phyloP scores from a whole-genome alignment of 352 stramenopile species.

The Phytophthora kernoviae region DNA sequence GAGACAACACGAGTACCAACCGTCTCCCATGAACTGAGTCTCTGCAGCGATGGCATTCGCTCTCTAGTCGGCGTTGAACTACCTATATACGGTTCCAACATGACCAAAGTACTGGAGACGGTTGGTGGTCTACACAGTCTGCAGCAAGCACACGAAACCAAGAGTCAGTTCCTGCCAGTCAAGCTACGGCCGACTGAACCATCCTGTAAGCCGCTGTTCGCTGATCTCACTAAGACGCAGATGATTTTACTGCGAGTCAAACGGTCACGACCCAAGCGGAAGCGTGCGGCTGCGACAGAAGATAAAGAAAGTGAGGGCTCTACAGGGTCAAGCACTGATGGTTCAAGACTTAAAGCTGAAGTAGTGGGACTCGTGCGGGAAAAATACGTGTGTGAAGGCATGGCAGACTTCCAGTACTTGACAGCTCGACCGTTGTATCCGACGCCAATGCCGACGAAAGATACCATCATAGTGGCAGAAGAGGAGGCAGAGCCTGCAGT shows the following conservation, averaged over 20 bases:
- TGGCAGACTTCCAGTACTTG: slow-evolving; percentile 89
- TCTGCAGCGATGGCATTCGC: slow-evolving; percentile 42
- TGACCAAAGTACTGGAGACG: slow-evolving; percentile 55
- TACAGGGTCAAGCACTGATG: slow-evolving; percentile 8
- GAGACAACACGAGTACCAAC: slow-evolving; percentile 5
- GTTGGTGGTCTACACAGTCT: slow-evolving; percentile 61
- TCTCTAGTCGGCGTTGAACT: slow-evolving; percentile 68
- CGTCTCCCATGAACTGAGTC: slow-evolving; percentile 30
- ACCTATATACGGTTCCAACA: slow-evolving; percentile 61
- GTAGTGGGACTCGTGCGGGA: slow-evolving; percentile 72
- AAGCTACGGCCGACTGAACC: slow-evolving; percentile 77
- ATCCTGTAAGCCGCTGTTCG: slow-evolving; percentile 84
- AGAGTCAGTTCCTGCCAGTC: slow-evolving; percentile 79
- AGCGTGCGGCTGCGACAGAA: slow-evolving; percentile 7
- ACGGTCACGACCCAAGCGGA: slow-evolving; percentile 34
- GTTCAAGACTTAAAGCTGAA: slow-evolving; percentile 35
- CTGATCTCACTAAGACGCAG: slow-evolving; percentile 82
- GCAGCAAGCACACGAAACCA: slow-evolving; percentile 70
- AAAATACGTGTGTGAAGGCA: slow-evolving; percentile 87
- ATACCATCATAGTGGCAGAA: slow-evolving; percentile 19
- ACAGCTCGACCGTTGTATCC: slow-evolving; percentile 67
- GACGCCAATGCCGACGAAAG: slow-evolving; percentile 30
- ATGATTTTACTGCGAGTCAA: slow-evolving; percentile 68
- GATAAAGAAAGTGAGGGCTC: slow-evolving; percentile 15
- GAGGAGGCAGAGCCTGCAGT: slow-evolving; percentile 11